These are phyloP conservation scores for Colletotrichum sp. DNA, from an alignment of 2,329 filamentous ascomycete genomes.

Conservation along the genomic window DNA sequence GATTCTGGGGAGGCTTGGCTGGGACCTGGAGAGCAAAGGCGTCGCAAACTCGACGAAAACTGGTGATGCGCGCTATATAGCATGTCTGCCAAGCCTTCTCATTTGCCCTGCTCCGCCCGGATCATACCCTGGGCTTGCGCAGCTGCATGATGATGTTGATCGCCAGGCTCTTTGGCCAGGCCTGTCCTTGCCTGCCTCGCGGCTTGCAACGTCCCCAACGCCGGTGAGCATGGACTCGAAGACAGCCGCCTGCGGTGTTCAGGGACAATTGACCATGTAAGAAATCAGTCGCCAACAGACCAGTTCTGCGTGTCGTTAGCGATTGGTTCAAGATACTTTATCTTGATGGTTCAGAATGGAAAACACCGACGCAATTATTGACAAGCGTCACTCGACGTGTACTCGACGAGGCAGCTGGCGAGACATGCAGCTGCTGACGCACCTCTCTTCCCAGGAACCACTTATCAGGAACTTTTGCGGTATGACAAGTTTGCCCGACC, in stretches of 20 bases:
- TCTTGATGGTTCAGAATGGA: not conserved
- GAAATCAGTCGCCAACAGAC: not conserved
- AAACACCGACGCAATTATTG: not conserved
- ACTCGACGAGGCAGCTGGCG: not conserved
- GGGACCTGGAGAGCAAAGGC: not conserved
- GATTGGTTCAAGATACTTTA: not conserved
- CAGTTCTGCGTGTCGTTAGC: not conserved
- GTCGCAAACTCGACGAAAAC: not conserved
- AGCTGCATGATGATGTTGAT: slow-evolving; percentile 8
- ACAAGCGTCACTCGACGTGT: not conserved
- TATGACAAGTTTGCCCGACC: not conserved
- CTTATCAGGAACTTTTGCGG: not conserved
- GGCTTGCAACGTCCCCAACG: not conserved
- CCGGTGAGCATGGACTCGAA: not conserved
- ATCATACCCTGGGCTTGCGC: not conserved
- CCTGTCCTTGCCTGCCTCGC: not conserved
- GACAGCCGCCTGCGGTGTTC: not conserved
- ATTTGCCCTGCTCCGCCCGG: not conserved
- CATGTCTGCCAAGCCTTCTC: not conserved
- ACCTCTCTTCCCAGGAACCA: not conserved
- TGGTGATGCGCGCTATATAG: not conserved
- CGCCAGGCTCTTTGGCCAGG: not conserved
- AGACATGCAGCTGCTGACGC: not conserved
- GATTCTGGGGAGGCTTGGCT: not conserved
- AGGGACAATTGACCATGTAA: not conserved